Evolutionary conservation across 2,329 filamentous ascomycete species (phyloP).

Genomic region (Chaetomium sp.): DNA sequence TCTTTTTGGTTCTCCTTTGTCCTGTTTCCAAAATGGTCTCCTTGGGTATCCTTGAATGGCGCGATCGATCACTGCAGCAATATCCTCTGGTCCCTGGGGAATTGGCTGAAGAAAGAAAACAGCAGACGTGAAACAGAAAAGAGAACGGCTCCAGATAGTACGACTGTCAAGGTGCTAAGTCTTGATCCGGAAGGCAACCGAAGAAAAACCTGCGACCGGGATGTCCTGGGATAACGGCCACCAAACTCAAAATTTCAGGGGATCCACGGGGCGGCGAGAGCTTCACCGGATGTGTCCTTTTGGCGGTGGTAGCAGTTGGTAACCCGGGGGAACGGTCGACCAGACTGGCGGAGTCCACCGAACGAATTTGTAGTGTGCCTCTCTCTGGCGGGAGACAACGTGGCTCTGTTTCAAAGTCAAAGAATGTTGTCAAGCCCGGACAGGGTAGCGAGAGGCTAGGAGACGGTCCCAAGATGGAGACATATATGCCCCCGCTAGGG

Average conservation of each 20-base stretch:
- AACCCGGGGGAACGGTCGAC: constrained; percentile 29
- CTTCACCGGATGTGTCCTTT: constrained; percentile 34
- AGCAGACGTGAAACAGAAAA: constrained; percentile 30
- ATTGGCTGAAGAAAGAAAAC: constrained; percentile 25
- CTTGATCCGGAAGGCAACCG: constrained; percentile 30
- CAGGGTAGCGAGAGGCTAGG: constrained; percentile 19
- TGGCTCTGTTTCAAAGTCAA: constrained; percentile 26
- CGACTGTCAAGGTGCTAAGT: constrained; percentile 21
- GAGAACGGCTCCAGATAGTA: constrained; percentile 18
- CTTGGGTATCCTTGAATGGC: constrained; percentile 2
- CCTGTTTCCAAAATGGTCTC: constrained; percentile 18
- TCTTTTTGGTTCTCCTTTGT: not conserved
- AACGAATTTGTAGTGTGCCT: constrained; percentile 25
- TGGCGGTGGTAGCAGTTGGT: constrained; percentile 24
- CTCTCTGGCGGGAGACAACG: constrained; percentile 25
- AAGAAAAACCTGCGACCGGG: constrained; percentile 36
- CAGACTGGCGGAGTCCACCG: constrained; percentile 30
- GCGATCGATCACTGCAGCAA: constrained; percentile 22
- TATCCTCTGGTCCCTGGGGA: constrained; percentile 10
- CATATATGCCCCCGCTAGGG: constrained; percentile 32
- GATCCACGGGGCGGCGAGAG: constrained; percentile 35
- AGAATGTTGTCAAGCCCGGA: constrained; percentile 20
- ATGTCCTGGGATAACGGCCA: constrained; percentile 33
- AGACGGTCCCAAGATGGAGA: constrained; percentile 32
- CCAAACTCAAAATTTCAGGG: constrained; percentile 32